Evolutionary conservation across 768 basidiomycete genomes (phyloP).

Genomic region (Rhizopogon vinicolor): DNA sequence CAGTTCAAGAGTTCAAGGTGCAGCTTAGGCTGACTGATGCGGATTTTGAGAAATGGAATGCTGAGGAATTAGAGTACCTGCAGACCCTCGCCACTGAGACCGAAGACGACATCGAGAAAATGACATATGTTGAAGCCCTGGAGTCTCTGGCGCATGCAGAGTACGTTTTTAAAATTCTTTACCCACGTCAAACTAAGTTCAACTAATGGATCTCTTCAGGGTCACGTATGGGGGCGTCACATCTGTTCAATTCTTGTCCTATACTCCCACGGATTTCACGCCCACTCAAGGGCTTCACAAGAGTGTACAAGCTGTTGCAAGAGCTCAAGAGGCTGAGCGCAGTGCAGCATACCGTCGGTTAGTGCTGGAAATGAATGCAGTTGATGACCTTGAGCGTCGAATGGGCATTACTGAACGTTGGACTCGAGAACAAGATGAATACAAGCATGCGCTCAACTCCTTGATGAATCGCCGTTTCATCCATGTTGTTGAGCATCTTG

Average conservation of each 20-base stretch:
- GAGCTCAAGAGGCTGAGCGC: constrained; percentile 18
- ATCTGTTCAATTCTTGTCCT: constrained; percentile 7
- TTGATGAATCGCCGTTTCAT: constrained; percentile 16
- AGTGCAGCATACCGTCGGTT: constrained; percentile 13
- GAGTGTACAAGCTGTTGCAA: constrained; percentile 9
- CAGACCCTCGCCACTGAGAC: neutral
- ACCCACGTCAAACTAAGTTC: too few species aligned
- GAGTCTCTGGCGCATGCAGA: neutral
- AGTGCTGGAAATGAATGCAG: neutral
- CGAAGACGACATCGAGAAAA: constrained; percentile 17
- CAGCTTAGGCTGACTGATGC: neutral
- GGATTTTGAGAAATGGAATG: neutral
- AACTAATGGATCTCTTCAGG: constrained; percentile 3
- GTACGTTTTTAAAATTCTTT: neutral
- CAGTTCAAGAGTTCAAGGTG: neutral
- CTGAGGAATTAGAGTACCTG: neutral
- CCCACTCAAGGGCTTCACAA: constrained; percentile 9
- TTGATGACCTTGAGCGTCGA: constrained; percentile 11
- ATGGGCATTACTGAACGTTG: constrained; percentile 23
- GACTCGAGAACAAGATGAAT: constrained; percentile 21
- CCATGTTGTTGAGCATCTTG: constrained; percentile 26
- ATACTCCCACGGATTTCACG: constrained; percentile 10
- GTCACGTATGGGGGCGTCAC: constrained; percentile 6
- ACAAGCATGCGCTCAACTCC: constrained; percentile 9
- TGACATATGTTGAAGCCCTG: neutral